A percentile compares a stretch with the other conserved stretches of the same genome.
Conservation (phyloP, 1,139 yeast genomes). For the Kurtzmaniella quercitrusa region DNA sequence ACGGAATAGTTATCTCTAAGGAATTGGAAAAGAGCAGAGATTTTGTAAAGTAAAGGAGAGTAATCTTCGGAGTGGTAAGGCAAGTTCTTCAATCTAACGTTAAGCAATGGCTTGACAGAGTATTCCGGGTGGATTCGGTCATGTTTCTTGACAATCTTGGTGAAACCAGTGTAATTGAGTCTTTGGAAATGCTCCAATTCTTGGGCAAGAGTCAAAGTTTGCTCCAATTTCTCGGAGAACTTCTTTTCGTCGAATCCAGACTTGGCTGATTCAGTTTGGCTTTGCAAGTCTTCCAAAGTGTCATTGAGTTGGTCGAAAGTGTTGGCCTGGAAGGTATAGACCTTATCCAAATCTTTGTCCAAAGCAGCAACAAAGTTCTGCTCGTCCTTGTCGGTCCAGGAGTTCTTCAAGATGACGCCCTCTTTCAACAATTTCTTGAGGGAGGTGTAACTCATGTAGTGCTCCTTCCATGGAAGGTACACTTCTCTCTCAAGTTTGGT, state of each 20-base stretch:
- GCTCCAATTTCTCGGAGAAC: constrained; percentile 69
- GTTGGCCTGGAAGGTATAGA: constrained; percentile 77
- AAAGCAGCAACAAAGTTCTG: constrained; percentile 73
- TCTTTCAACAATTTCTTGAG: constrained; percentile 83
- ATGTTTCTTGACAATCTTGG: constrained; percentile 92
- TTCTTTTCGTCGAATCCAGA: constrained; percentile 47
- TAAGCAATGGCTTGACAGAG: constrained; percentile 82
- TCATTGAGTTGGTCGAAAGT: constrained; percentile 69
- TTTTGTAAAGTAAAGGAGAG: constrained; percentile 81
- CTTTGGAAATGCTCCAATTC: constrained; percentile 88
- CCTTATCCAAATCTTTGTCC: constrained; percentile 85
- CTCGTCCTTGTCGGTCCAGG: constrained; percentile 82
- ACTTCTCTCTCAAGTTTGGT: constrained; percentile 76
- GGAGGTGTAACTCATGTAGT: constrained; percentile 74
- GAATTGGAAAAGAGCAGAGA: constrained; percentile 76
- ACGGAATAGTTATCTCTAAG: constrained; percentile 62
- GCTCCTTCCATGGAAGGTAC: constrained; percentile 84
- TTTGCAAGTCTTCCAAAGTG: constrained; percentile 60
- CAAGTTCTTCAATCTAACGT: constrained; percentile 78
- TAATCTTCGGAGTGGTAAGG: constrained; percentile 96
- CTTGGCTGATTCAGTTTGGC: constrained; percentile 26
- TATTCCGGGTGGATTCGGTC: constrained; percentile 84
- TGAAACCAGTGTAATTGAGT: constrained; percentile 89
- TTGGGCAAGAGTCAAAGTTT: constrained; percentile 67
- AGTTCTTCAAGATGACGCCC: constrained; percentile 50